These are phyloP conservation scores for Entamoeba dispar DNA, from an alignment of 208 protist species.

Conservation along the genomic window DNA sequence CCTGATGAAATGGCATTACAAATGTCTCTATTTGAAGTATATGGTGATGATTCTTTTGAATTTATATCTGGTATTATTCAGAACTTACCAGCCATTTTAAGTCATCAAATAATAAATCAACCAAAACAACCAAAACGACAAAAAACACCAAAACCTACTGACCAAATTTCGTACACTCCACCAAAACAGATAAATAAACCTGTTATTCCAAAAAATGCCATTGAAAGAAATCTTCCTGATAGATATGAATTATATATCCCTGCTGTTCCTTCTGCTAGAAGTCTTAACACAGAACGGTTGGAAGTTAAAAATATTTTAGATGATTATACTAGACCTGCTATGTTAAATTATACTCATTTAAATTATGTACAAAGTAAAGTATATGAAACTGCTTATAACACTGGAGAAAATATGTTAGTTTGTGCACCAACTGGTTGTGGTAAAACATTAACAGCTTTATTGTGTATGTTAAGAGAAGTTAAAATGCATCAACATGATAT, in stretches of 20 bases:
- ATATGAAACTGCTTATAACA: constrained; percentile 50
- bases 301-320: background rate
- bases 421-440: constrained; percentile 83
- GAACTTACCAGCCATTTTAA: background rate
- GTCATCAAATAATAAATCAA: background rate
- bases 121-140: background rate
- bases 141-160: background rate
- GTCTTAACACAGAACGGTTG: background rate
- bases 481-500: constrained; percentile 24
- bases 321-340: background rate
- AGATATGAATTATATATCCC: background rate
- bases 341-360: background rate
- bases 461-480: constrained; percentile 70
- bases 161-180: background rate
- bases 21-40: background rate
- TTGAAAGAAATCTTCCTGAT: background rate
- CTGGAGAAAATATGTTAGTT: constrained; percentile 84
- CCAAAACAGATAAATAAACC: background rate
- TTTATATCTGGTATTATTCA: background rate
- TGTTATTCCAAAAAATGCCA: background rate
- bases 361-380: background rate
- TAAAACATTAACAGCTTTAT: constrained; percentile 97
- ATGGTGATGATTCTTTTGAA: background rate
- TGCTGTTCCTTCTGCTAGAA: background rate
- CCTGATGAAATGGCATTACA: background rate